A percentile compares a stretch with the other conserved stretches of the same genome.
Conservation (phyloP, 805 yeast genomes). For the Hanseniaspora hatyaiensis region DNA sequence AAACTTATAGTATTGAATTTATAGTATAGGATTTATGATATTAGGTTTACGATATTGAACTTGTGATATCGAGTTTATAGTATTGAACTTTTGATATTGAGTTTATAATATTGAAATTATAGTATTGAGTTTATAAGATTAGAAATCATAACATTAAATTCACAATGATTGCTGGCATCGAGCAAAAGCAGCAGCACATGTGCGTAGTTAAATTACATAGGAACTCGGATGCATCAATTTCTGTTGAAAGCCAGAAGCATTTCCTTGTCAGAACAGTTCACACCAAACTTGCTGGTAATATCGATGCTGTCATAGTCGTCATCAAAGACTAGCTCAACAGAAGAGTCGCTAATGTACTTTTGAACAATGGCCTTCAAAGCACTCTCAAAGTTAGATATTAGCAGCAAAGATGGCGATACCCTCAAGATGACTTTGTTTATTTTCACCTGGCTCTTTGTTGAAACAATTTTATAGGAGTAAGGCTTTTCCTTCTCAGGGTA, state of each 20-base stretch:
- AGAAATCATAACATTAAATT: too few relatives aligned
- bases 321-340: conserved; percentile 5
- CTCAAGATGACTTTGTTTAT: conserved; percentile 9
- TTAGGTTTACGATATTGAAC: too few relatives aligned
- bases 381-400: conserved; percentile 1
- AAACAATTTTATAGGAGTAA: conserved; percentile 3
- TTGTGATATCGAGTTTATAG: too few relatives aligned
- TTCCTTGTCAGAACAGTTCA: conserved; percentile 4
- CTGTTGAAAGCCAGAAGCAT: conserved; percentile 6
- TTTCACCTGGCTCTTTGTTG: not conserved
- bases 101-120: too few relatives aligned
- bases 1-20: too few relatives aligned
- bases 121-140: too few relatives aligned
- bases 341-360: not conserved
- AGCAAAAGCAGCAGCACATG: too few relatives aligned
- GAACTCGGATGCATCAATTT: conserved; percentile 1
- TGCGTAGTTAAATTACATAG: too few relatives aligned
- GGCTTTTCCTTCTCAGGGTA: conserved; percentile 6
- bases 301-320: not conserved
- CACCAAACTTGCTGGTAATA: not conserved
- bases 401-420: not conserved
- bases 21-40: too few relatives aligned
- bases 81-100: too few relatives aligned
- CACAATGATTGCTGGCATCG: too few relatives aligned
- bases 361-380: not conserved